Evolutionary conservation across 2,329 filamentous ascomycete genomes (phyloP).

Genomic region (Alternaria arbusti): DNA sequence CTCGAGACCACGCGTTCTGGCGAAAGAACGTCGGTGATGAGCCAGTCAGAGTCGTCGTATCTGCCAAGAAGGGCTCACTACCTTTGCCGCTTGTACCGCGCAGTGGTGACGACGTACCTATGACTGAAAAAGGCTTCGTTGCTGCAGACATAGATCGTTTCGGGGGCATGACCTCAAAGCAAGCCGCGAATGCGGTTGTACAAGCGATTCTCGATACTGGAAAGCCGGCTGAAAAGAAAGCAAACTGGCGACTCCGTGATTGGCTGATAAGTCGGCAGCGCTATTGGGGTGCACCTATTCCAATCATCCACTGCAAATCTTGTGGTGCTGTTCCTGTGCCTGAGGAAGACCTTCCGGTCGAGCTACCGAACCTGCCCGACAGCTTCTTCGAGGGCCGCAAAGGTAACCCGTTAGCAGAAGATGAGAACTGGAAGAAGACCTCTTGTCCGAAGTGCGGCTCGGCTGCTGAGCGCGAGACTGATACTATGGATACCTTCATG

Average conservation of each 20-base stretch:
- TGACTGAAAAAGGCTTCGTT: constrained; percentile 70
- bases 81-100: constrained; percentile 26
- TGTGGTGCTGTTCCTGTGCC: constrained; percentile 85
- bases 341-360: constrained; percentile 75
- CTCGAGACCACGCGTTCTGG: constrained; percentile 82
- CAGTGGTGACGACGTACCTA: constrained; percentile 60
- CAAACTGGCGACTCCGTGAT: constrained; percentile 82
- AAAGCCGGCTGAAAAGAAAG: constrained; percentile 65
- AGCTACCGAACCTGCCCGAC: constrained; percentile 71
- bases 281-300: constrained; percentile 91
- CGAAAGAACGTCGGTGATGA: constrained; percentile 68
- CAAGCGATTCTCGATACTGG: constrained; percentile 55
- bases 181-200: constrained; percentile 68
- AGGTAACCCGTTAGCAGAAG: constrained; percentile 78
- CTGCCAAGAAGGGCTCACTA: constrained; percentile 8
- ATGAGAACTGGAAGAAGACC: constrained; percentile 75
- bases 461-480: constrained; percentile 79
- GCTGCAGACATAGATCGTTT: constrained; percentile 70
- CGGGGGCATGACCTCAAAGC: constrained; percentile 66
- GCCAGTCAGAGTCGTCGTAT: constrained; percentile 66
- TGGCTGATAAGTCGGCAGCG: constrained; percentile 93
- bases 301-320: constrained; percentile 78
- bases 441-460: constrained; percentile 75
- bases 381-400: constrained; percentile 72
- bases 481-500: constrained; percentile 97